Evolutionary conservation across 345 rosid species (phyloP).

Genomic region (Lumnitzera littorea): DNA sequence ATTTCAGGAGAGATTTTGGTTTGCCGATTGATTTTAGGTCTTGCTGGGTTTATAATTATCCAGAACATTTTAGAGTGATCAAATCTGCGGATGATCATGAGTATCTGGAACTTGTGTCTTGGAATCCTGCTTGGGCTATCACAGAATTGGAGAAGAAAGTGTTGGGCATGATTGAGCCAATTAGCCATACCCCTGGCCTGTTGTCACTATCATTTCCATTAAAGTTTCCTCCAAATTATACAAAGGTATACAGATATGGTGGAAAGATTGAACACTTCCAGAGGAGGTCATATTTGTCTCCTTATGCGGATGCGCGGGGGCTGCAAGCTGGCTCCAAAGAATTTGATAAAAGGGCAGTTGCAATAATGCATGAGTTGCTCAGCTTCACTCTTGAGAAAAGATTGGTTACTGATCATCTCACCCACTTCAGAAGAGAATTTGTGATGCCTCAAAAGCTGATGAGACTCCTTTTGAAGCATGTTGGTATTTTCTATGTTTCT

Average conservation of each 20-base stretch:
- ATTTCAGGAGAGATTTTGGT: constrained; percentile 83
- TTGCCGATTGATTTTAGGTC: constrained; percentile 65
- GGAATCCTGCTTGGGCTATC: constrained; percentile 82
- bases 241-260: constrained; percentile 62
- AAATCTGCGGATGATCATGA: constrained; percentile 36
- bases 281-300: constrained; percentile 69
- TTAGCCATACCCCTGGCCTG: constrained; percentile 47
- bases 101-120: constrained; percentile 60
- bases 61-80: constrained; percentile 55
- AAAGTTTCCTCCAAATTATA: constrained; percentile 70
- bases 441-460: constrained; percentile 92
- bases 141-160: constrained; percentile 74
- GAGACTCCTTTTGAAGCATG: constrained; percentile 84
- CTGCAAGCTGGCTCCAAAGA: constrained; percentile 73
- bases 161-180: constrained; percentile 26
- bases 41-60: constrained; percentile 64
- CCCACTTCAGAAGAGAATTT: constrained; percentile 69
- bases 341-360: constrained; percentile 86
- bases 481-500: constrained; percentile 82
- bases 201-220: constrained; percentile 68
- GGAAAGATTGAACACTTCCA: constrained; percentile 85
- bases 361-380: constrained; percentile 80
- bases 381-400: constrained; percentile 86
- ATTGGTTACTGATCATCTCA: constrained; percentile 83
- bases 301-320: constrained; percentile 66